phyloP scores from a whole-genome alignment of 306 rosid species.

The Citrullus mucosospermus region DNA sequence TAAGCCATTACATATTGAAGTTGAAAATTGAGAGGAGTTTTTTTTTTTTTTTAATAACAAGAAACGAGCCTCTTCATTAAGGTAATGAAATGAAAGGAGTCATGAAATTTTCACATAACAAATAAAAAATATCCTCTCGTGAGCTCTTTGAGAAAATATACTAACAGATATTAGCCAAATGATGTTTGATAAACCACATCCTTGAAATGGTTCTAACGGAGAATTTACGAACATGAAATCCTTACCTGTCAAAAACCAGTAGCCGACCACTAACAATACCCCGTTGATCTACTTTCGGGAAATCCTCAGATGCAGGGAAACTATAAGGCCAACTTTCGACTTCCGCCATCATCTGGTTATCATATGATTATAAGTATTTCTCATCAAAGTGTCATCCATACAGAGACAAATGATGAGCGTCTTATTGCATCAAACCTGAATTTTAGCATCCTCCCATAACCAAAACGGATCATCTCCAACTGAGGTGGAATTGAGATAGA shows the following conservation, averaged over 20 bases:
- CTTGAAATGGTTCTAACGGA: neutral
- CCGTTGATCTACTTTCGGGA: constrained; percentile 24
- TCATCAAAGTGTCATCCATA: constrained; percentile 9
- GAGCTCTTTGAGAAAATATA: neutral
- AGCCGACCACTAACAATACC: constrained; percentile 32
- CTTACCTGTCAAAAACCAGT: constrained; percentile 53
- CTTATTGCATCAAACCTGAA: constrained; percentile 16
- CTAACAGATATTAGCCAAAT: neutral
- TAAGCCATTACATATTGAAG: neutral
- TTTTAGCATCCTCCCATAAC: constrained; percentile 45
- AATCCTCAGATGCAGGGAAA: constrained; percentile 41
- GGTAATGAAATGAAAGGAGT: neutral
- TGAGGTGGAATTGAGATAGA: constrained; percentile 25
- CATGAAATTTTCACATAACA: neutral
- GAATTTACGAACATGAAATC: neutral
- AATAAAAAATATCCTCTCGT: neutral
- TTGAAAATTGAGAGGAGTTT: neutral
- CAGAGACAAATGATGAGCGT: neutral
- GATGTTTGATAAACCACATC: neutral
- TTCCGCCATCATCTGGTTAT: constrained; percentile 39
- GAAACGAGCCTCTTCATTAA: too few species aligned
- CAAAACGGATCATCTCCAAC: constrained; percentile 27
- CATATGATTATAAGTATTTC: constrained; percentile 21
- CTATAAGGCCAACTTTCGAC: constrained; percentile 40
- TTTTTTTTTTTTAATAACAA: too few species aligned